A percentile compares a stretch with the other conserved stretches of the same genome.
Conservation (phyloP, 2,329 filamentous ascomycete genomes). For the Stagonosporopsis rhizophila region DNA sequence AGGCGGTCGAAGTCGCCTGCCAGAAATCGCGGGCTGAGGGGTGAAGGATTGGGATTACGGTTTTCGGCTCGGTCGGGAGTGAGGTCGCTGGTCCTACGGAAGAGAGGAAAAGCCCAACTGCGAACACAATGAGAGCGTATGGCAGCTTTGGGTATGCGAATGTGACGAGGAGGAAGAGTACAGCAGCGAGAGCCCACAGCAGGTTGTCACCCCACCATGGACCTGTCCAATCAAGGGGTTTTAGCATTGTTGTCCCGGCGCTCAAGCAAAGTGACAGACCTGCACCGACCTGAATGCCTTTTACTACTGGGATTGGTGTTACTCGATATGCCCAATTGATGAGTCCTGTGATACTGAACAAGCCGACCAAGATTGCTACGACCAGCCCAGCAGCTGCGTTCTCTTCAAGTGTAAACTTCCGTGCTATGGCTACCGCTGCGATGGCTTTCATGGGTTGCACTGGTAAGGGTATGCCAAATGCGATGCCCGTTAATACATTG, state of each 20-base stretch:
- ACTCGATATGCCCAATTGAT: conserved; percentile 74
- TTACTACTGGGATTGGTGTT: conserved; percentile 86
- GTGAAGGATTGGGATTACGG: conserved; percentile 57
- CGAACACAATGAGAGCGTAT: conserved; percentile 77
- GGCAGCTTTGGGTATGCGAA: conserved; percentile 72
- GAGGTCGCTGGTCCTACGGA: conserved; percentile 47
- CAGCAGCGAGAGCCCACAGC: conserved; percentile 77
- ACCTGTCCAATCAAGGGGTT: conserved; percentile 70
- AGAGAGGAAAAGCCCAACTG: conserved; percentile 72
- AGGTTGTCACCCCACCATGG: conserved; percentile 78
- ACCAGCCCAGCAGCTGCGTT: conserved; percentile 85
- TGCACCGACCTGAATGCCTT: conserved; percentile 93
- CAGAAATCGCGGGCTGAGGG: conserved; percentile 58
- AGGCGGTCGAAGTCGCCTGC: conserved; percentile 68
- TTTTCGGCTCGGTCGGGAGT: conserved; percentile 56
- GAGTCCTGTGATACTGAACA: conserved; percentile 82
- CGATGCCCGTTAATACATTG: conserved; percentile 80
- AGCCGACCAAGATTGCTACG: conserved; percentile 73
- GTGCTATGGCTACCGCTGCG: conserved; percentile 83
- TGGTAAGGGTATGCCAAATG: conserved; percentile 88
- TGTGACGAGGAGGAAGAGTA: conserved; percentile 72
- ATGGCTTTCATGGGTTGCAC: conserved; percentile 94
- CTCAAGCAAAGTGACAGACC: conserved; percentile 83
- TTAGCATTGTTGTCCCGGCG: conserved; percentile 71
- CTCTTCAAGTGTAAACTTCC: conserved; percentile 69